Conservation (phyloP, 768 basidiomycete species). For the Hebeloma cylindrosporum region DNA sequence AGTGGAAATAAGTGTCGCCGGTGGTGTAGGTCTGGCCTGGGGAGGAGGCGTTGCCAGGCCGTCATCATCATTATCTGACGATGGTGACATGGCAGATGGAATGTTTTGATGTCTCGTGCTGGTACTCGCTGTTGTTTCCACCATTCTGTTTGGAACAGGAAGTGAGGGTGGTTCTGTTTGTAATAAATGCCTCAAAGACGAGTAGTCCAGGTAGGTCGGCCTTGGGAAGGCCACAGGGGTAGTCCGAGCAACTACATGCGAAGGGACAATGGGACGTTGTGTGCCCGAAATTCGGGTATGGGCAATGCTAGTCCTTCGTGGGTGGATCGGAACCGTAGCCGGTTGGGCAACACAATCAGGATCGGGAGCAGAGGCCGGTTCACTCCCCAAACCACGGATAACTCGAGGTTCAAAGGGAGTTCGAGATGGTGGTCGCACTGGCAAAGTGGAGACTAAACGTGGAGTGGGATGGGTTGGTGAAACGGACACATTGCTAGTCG, state of each 20-base stretch:
- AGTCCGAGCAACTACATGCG: constrained; percentile 31
- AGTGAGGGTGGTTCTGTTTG: constrained; percentile 50
- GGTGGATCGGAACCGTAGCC: constrained; percentile 32
- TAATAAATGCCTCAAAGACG: constrained; percentile 68
- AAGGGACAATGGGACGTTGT: constrained; percentile 29
- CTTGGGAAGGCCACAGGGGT: constrained; percentile 50
- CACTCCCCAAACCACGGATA: constrained; percentile 45
- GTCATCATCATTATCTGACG: constrained; percentile 69
- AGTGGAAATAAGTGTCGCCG: constrained; percentile 29
- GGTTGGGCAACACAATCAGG: constrained; percentile 42
- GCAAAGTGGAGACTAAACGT: constrained; percentile 30
- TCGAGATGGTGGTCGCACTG: constrained; percentile 30
- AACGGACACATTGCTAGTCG: constrained; percentile 34
- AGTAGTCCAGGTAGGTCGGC: constrained; percentile 76
- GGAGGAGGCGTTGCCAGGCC: constrained; percentile 50
- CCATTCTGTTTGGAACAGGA: constrained; percentile 37
- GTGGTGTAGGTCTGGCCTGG: constrained; percentile 26
- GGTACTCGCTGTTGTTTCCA: constrained; percentile 24
- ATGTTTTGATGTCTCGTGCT: constrained; percentile 22
- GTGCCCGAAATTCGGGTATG: constrained; percentile 24
- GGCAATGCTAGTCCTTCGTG: constrained; percentile 23
- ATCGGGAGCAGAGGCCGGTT: constrained; percentile 29
- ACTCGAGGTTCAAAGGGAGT: constrained; percentile 63
- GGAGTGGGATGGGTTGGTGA: constrained; percentile 47
- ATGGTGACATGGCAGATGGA: constrained; percentile 36